Evolutionary conservation across 1,284 basidiomycete species (phyloP).

Genomic region (Tylopilus orsonianus): DNA sequence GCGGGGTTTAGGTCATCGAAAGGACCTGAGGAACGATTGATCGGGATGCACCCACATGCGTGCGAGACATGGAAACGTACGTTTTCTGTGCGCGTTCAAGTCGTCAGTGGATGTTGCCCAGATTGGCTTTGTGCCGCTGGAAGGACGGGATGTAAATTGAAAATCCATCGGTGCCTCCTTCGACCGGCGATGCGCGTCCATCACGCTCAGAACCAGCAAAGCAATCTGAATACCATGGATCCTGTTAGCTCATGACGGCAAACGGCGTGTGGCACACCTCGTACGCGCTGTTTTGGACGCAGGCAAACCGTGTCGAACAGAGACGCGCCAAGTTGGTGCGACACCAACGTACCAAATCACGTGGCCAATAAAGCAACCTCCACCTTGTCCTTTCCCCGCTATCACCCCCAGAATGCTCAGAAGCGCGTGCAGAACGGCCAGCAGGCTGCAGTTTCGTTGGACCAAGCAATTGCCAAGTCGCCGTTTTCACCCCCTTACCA

Average conservation of each 20-base stretch:
- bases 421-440: conserved; percentile 27
- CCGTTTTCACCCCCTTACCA: conserved; percentile 49
- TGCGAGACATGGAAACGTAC: conserved; percentile 45
- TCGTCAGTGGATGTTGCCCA: conserved; percentile 52
- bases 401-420: conserved; percentile 21
- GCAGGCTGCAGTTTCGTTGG: conserved; percentile 14
- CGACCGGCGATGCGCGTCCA: conserved; percentile 45
- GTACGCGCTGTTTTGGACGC: conserved; percentile 12
- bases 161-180: conserved; percentile 83
- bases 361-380: conserved; percentile 15
- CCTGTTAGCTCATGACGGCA: not conserved
- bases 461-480: conserved; percentile 33
- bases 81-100: conserved; percentile 58
- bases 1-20: conserved; percentile 51
- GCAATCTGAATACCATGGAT: not conserved
- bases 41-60: conserved; percentile 9
- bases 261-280: conserved; percentile 13
- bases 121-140: conserved; percentile 49
- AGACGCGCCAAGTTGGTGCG: conserved; percentile 12
- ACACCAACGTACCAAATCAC: conserved; percentile 23
- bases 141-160: conserved; percentile 59
- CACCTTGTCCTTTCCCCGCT: not conserved
- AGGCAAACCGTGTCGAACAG: conserved; percentile 6
- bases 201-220: conserved; percentile 3
- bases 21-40: conserved; percentile 42